Percentiles rank a stretch among this genome's conserved stretches.
phyloP scores from a whole-genome alignment of 73 alveolate species.

The Paramecium sonneborni region DNA sequence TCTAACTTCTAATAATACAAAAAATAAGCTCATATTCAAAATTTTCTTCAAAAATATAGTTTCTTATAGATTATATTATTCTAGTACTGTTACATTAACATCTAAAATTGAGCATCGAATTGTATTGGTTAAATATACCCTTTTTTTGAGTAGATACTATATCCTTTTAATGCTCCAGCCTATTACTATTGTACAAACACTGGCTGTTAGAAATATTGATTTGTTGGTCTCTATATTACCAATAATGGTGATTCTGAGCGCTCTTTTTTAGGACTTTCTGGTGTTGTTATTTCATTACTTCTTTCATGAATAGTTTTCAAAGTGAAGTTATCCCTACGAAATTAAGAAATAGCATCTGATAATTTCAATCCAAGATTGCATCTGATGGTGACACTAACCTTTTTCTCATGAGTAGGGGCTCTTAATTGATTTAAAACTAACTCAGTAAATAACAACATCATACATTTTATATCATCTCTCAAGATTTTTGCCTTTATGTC shows the following conservation, averaged over 20 bases:
- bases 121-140: background rate
- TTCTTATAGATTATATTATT: background rate
- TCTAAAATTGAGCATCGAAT: background rate
- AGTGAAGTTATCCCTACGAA: background rate
- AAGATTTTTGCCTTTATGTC: background rate
- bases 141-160: conserved; percentile 15
- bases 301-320: conserved; percentile 16
- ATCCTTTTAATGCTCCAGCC: conserved; percentile 5
- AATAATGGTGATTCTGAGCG: background rate
- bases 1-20: background rate
- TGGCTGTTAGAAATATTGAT: background rate
- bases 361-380: background rate
- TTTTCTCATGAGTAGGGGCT: background rate
- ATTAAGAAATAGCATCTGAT: background rate
- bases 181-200: background rate
- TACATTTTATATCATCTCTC: conserved; percentile 24
- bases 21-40: background rate
- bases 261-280: background rate
- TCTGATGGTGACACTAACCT: background rate
- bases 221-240: background rate
- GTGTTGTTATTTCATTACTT: conserved; percentile 9
- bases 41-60: background rate
- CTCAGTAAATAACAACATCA: background rate
- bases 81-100: background rate
- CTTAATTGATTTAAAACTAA: background rate